A percentile compares a stretch with the other conserved stretches of the same genome.
Conservation (phyloP, 768 basidiomycete genomes). For the Dentipellis sp. region DNA sequence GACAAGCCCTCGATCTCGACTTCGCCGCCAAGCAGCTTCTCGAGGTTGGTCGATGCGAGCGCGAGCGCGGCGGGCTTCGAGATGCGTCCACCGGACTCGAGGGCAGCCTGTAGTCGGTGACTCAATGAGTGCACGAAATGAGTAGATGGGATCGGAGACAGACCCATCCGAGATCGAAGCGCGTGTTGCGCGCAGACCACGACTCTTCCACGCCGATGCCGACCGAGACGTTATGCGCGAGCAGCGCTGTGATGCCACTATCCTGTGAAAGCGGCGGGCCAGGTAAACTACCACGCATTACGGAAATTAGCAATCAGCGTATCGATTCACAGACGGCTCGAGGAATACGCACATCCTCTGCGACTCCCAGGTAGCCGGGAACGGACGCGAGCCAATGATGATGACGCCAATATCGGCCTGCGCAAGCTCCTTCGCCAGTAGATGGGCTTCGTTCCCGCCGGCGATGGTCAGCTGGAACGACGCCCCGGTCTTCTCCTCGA, state of each 20-base stretch:
- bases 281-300: conserved; percentile 37
- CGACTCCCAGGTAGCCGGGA: conserved; percentile 64
- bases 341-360: conserved; percentile 42
- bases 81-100: conserved; percentile 18
- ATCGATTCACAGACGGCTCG: neutral
- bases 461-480: conserved; percentile 39
- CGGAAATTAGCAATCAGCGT: neutral
- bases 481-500: conserved; percentile 34
- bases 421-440: conserved; percentile 66
- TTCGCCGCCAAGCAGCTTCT: conserved; percentile 36
- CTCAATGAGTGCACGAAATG: neutral
- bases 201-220: conserved; percentile 57
- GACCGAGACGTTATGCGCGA: conserved; percentile 62
- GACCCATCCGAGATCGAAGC: conserved; percentile 81
- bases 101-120: conserved; percentile 8
- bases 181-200: conserved; percentile 68
- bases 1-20: conserved; percentile 4
- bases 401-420: conserved; percentile 64
- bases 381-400: conserved; percentile 55
- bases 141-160: conserved; percentile 19
- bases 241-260: conserved; percentile 50
- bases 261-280: conserved; percentile 65
- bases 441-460: conserved; percentile 58
- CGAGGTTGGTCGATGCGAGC: conserved; percentile 45
- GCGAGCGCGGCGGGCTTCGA: conserved; percentile 38